Evolutionary conservation across 179 eudicot genomes (phyloP).

Genomic region (Drosera spatulata): DNA sequence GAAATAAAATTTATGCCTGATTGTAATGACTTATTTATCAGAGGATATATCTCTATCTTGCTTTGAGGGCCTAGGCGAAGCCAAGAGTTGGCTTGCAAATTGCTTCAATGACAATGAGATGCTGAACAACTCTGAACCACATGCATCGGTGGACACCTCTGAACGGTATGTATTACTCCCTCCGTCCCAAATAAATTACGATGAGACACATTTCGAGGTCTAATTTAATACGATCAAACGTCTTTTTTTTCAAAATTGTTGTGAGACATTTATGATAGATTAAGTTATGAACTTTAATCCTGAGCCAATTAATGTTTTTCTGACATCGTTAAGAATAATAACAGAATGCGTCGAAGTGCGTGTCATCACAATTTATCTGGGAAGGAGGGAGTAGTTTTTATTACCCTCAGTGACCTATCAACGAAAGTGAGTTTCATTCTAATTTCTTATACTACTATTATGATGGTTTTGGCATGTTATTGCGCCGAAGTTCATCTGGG

Average conservation of each 20-base stretch:
- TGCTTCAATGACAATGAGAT: slow-evolving; percentile 64
- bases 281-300: too few relatives aligned
- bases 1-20: neutral
- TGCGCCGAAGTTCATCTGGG: slow-evolving; percentile 35
- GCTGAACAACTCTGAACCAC: slow-evolving; percentile 36
- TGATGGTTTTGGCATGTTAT: slow-evolving; percentile 1
- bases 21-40: slow-evolving; percentile 8
- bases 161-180: too few relatives aligned
- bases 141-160: slow-evolving; percentile 2
- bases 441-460: neutral
- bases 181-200: too few relatives aligned
- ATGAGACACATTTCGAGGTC: too few relatives aligned
- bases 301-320: too few relatives aligned
- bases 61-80: slow-evolving; percentile 48
- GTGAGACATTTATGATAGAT: too few relatives aligned
- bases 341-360: too few relatives aligned
- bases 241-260: too few relatives aligned
- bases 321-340: too few relatives aligned
- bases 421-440: neutral
- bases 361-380: too few relatives aligned
- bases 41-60: slow-evolving; percentile 29
- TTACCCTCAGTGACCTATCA: neutral
- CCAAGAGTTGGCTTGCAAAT: slow-evolving; percentile 83
- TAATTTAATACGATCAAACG: too few relatives aligned
- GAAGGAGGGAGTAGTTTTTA: neutral